A percentile compares a stretch with the other conserved stretches of the same genome.
Evolutionary conservation across 495 filamentous ascomycete genomes (phyloP).

Genomic region (Daldinia concentrica): DNA sequence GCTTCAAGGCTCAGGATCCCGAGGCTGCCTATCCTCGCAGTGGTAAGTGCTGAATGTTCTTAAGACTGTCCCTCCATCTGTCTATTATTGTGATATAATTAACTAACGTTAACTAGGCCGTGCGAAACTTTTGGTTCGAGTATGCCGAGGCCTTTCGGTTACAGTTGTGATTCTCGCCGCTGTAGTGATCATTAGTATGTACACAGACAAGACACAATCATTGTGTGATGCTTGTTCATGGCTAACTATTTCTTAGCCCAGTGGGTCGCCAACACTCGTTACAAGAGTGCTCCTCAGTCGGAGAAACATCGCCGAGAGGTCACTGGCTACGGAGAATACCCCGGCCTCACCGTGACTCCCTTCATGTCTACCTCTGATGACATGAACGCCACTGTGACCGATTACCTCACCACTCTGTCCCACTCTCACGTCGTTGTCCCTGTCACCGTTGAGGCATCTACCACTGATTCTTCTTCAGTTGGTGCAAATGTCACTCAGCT

Average conservation of each 20-base stretch:
- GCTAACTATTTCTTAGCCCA: slow-evolving; percentile 15
- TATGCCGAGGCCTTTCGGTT: not conserved
- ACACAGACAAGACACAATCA: not conserved
- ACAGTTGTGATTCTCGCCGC: not conserved
- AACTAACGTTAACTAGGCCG: not conserved
- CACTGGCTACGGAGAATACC: slow-evolving; percentile 23
- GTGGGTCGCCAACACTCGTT: not conserved
- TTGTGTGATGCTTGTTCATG: not conserved
- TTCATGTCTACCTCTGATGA: not conserved
- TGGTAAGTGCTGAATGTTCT: not conserved
- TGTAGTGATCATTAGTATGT: not conserved
- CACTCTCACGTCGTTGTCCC: slow-evolving; percentile 7
- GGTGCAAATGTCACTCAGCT: slow-evolving; percentile 13
- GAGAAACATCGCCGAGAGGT: slow-evolving; percentile 4
- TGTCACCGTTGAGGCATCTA: slow-evolving; percentile 2
- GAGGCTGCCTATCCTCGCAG: not conserved
- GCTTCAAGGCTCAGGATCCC: not conserved
- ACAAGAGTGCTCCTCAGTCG: not conserved
- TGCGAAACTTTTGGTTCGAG: not conserved
- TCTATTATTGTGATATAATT: not conserved
- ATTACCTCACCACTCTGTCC: slow-evolving; percentile 12
- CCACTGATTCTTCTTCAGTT: slow-evolving; percentile 3
- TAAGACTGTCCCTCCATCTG: not conserved
- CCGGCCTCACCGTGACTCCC: slow-evolving; percentile 7
- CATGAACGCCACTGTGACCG: not conserved